Evolutionary conservation across 2,329 filamentous ascomycete species (phyloP).

Genomic region (Pseudocercospora vitis): DNA sequence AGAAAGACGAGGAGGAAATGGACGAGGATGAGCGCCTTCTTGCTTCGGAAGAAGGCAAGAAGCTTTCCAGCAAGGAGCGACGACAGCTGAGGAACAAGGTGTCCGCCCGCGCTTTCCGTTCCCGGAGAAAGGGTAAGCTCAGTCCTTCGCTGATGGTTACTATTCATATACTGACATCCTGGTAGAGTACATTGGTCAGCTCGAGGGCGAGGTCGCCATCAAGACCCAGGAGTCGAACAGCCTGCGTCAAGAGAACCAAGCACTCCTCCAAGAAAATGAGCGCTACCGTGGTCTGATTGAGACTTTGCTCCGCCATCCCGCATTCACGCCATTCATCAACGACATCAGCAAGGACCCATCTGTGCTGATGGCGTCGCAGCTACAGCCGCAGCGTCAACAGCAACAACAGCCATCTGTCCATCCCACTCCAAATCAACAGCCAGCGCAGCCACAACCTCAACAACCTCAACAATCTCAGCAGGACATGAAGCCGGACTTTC

Average conservation of each 20-base stretch:
- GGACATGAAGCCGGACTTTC: conserved; percentile 38
- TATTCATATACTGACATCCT: conserved; percentile 50
- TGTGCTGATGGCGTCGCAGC: conserved; percentile 31
- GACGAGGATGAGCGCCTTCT: conserved; percentile 93
- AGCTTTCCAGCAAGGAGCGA: conserved; percentile 95
- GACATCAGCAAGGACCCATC: conserved; percentile 45
- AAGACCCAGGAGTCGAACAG: conserved; percentile 70
- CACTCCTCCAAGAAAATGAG: conserved; percentile 63
- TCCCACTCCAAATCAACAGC: conserved; percentile 21
- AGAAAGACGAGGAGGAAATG: conserved; percentile 98
- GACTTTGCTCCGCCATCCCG: conserved; percentile 61
- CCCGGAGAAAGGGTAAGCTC: conserved; percentile 87
- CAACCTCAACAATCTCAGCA: conserved; percentile 28
- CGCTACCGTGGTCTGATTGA: conserved; percentile 66
- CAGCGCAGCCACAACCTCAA: conserved; percentile 35
- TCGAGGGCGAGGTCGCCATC: conserved; percentile 75
- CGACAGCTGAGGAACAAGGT: conserved; percentile 99
- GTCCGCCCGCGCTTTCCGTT: conserved; percentile 94
- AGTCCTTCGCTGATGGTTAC: conserved; percentile 1
- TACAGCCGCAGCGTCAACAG: conserved; percentile 34
- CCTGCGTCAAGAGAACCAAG: conserved; percentile 70
- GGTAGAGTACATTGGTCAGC: conserved; percentile 91
- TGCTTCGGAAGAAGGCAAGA: conserved; percentile 98
- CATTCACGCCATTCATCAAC: conserved; percentile 49
- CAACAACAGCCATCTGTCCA: conserved; percentile 27